Evolutionary conservation across 441 rosid species (phyloP), one percentile per base, ranked within the genome.

Genomic region (Erodium texanum): DNA sequence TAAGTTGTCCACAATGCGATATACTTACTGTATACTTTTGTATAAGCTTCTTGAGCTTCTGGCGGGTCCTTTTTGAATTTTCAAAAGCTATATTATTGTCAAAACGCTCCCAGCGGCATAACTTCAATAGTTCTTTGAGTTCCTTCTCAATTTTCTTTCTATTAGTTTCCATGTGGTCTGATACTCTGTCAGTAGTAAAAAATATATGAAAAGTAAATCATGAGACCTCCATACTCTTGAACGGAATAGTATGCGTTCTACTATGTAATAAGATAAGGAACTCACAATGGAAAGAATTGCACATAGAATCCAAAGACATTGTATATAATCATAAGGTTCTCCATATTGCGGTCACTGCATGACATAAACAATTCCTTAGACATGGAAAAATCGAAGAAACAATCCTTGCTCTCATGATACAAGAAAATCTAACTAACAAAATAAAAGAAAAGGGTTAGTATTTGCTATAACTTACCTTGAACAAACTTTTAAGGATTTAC

Each of bases 201-300:
- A 65, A 32, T 27, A 32, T 27, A 36, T 6, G 41, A 36, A 36
- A 36, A 36, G 41, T 36, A 20, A 75, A 69, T 61, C 67, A 66
- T 71, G 32, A 29, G 54, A 15, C 65, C 72, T 20, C 24, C 67
- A 78, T 27, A 66, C 43, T 66, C 62, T 43, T 54, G 22, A 72
- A 69, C 66, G 61, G 64, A 34, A 66, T 65, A 32, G 50, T 15
- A 65, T 24, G 43, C 41, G 73, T 22, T 18, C 14, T 48, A 14
- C 48, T 20, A 29, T 45, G 50, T 2, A 48, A 65, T 23, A 41
- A 14, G 19, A 71, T 5, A 74, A 64, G 68, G 50, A 74, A 78
- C 90, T 87, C 76, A 90, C 99, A 73, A 71, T 5, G 98, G 98
- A 79, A 90, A 86, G 80, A 87, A 86, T 75, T 95, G 99, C 70